Evolutionary conservation across 225 moss, liverwort and hornwort species (phyloP).

Genomic region (Pseudoscleropodium purum): DNA sequence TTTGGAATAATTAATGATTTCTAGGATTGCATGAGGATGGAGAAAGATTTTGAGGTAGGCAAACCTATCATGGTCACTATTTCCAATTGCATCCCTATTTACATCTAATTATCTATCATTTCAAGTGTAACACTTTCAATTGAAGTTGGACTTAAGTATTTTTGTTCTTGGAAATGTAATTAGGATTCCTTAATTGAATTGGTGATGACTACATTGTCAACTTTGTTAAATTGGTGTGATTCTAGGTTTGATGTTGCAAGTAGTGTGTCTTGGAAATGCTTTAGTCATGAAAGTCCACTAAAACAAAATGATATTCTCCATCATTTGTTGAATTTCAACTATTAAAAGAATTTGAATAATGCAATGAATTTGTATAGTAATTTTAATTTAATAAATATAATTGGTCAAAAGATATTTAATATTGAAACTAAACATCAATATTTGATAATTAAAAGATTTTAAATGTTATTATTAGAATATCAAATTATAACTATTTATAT

Average conservation of each 20-base stretch:
- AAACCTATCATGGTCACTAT: background rate
- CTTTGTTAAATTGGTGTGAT: background rate
- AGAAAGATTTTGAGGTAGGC: background rate
- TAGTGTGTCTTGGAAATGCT: fast-evolving
- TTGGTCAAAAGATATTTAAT: no score
- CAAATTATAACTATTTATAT: no score
- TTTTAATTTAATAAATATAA: background rate
- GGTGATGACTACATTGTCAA: background rate
- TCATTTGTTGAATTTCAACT: background rate
- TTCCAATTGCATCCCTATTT: background rate
- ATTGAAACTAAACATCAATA: no score
- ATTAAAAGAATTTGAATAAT: background rate
- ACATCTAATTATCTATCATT: background rate
- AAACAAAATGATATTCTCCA: background rate
- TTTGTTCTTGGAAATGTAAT: background rate
- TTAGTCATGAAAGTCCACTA: background rate
- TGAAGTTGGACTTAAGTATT: fast-evolving
- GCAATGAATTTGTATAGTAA: background rate
- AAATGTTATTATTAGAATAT: no score
- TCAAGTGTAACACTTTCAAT: background rate
- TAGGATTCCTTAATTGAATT: background rate
- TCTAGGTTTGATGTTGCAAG: background rate
- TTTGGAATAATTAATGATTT: background rate
- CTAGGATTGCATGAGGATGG: background rate
- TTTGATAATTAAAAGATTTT: no score